A percentile compares a stretch with the other conserved stretches of the same genome.
Conservation (phyloP, 345 rosid species). For the Dipteronia sinensis region DNA sequence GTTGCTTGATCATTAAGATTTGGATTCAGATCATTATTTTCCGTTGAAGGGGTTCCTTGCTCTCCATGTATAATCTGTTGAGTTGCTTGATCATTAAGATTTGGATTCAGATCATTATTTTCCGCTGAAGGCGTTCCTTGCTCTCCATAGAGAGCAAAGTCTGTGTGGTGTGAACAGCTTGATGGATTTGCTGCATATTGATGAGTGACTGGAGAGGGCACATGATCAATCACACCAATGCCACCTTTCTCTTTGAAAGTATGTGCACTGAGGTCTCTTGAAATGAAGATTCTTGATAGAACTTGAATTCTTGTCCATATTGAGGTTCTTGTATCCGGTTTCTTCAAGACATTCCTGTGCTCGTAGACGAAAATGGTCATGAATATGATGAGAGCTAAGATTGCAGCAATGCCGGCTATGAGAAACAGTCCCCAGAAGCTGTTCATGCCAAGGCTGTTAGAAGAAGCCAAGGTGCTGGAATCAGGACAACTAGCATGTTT, state of each 20-base stretch:
- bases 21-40: background rate
- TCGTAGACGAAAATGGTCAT: slow-evolving; percentile 20
- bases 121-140: slow-evolving; percentile 21
- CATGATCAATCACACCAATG: background rate
- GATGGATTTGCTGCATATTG: slow-evolving; percentile 23
- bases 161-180: slow-evolving; percentile 18
- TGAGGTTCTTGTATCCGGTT: slow-evolving; percentile 25
- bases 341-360: slow-evolving; percentile 13
- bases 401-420: slow-evolving; percentile 32
- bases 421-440: slow-evolving; percentile 53
- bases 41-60: no score
- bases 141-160: slow-evolving; percentile 18
- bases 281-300: slow-evolving; percentile 30
- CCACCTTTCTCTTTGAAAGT: slow-evolving; percentile 23
- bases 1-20: slow-evolving; percentile 10
- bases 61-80: no score
- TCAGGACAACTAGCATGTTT: slow-evolving; percentile 26
- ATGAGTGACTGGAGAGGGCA: background rate
- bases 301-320: slow-evolving; percentile 22
- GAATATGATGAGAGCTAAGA: slow-evolving; percentile 31
- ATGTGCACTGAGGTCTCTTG: slow-evolving; percentile 39
- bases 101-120: background rate
- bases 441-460: slow-evolving; percentile 38
- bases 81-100: slow-evolving; percentile 2
- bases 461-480: slow-evolving; percentile 23